Percentiles rank a stretch among this genome's conserved stretches.
Evolutionary conservation across 768 basidiomycete genomes (phyloP).

Genomic region (Boletus edulis): DNA sequence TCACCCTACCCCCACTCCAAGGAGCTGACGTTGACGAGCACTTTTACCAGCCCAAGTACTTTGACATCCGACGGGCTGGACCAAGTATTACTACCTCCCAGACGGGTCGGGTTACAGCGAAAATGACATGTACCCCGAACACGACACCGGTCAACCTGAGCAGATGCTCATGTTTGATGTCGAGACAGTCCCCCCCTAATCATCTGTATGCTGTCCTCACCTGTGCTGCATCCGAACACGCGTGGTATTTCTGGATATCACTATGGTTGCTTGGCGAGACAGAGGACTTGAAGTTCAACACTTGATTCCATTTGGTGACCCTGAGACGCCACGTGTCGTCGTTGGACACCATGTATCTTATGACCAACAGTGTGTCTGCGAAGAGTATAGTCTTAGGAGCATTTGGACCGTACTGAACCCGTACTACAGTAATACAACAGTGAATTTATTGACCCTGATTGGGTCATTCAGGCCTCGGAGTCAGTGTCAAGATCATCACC

Average conservation of each 20-base stretch:
- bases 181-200: slow-evolving; percentile 84
- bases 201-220: slow-evolving; percentile 86
- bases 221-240: slow-evolving; percentile 74
- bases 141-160: slow-evolving; percentile 63
- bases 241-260: slow-evolving; percentile 96
- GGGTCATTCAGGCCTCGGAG: no score
- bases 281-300: slow-evolving; percentile 55
- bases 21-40: slow-evolving; percentile 83
- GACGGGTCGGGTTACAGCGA: slow-evolving; percentile 81
- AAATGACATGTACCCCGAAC: slow-evolving; percentile 63
- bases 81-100: slow-evolving; percentile 65
- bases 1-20: no score
- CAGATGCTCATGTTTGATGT: slow-evolving; percentile 88
- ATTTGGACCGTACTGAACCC: no score
- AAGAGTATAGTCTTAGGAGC: slow-evolving; percentile 89
- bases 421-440: no score
- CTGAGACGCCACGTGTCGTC: slow-evolving; percentile 55
- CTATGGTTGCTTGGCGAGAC: slow-evolving; percentile 82
- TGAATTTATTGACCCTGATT: no score
- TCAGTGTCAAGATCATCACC: no score
- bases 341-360: slow-evolving; percentile 97
- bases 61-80: slow-evolving; percentile 78
- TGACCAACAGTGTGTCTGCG: slow-evolving; percentile 77
- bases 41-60: slow-evolving; percentile 68
- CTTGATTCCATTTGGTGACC: slow-evolving; percentile 70